Evolutionary conservation across 805 yeast species (phyloP), one percentile per base, ranked within the genome.

Genomic region (Wickerhamiella hasegawae): DNA sequence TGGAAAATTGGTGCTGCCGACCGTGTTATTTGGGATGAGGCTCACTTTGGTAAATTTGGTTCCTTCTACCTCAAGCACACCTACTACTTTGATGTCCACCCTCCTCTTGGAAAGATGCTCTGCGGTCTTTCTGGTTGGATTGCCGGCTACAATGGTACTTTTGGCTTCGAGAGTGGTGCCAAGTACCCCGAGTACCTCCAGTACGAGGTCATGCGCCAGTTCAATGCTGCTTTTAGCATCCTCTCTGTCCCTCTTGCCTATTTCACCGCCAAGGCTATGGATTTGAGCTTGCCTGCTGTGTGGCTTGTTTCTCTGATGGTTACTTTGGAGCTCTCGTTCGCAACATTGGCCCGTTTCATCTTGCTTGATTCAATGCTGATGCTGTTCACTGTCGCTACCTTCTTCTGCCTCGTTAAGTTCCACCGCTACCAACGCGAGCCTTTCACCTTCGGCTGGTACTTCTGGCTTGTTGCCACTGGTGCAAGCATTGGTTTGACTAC

Each of bases 51-150:
- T 32, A 62, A 62, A 46, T 62, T 62, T 41, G 67, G 66, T 17
- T 48, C 55, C 17, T 58, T 54, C 58, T 87, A 87, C 57, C 60
- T 87, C 40, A 80, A 87, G 57, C 68, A 94, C 42, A 78, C 94
- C 0, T 90, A 81, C 57, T 90, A 83, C 57, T 90, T 90, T 51
- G 99, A 90, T 59, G 73, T 90, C 35, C 99, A 90, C 59, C 99
- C 99, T 8, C 99, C 99, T 17, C 82, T 90, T 57, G 98, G 94
- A 36, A 90, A 90, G 56, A 65, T 90, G 54, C 65, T 85, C 45
- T 82, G 87, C 58, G 97, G 97, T 0, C 67, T 75, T 39, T 82
- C 77, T 27, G 99, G 98, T 29, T 83, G 76, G 66, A 48, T 90
- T 18, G 73, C 77, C 34, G 95, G 96, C 3, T 90, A 82, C 55